phyloP scores from a whole-genome alignment of 148 eudicot species.

The Camellia granthamiana region DNA sequence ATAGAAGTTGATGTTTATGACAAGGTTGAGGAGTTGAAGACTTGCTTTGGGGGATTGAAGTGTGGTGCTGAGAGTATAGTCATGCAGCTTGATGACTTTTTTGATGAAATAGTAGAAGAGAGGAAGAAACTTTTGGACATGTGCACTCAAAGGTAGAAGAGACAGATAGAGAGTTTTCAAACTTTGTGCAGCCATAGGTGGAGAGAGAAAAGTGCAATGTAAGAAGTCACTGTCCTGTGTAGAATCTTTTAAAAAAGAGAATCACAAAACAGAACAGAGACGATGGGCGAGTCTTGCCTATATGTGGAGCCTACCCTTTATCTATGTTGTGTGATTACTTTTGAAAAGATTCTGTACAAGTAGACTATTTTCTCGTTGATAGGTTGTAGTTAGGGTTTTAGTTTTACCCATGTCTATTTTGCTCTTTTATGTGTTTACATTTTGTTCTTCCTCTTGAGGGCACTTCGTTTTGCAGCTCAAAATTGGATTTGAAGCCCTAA shows the following conservation, averaged over 20 bases:
- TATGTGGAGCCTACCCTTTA: too few relatives aligned
- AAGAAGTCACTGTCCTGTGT: too few relatives aligned
- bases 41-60: slow-evolving; percentile 38
- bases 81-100: slow-evolving; percentile 56
- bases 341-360: too few relatives aligned
- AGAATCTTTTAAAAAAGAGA: too few relatives aligned
- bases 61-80: slow-evolving; percentile 47
- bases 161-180: background rate
- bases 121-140: slow-evolving; percentile 55
- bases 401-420: background rate
- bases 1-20: slow-evolving; percentile 23
- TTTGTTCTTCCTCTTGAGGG: slow-evolving; percentile 7
- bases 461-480: too few relatives aligned
- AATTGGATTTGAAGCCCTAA: too few relatives aligned
- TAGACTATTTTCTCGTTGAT: background rate
- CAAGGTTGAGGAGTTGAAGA: slow-evolving; percentile 34
- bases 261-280: too few relatives aligned
- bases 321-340: too few relatives aligned
- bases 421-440: background rate
- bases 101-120: slow-evolving; percentile 63
- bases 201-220: background rate
- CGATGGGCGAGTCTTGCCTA: too few relatives aligned
- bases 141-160: slow-evolving; percentile 40
- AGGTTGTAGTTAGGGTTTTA: background rate
- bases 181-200: slow-evolving; percentile 4